Percentiles rank a stretch among this genome's conserved stretches.
Evolutionary conservation across 768 basidiomycete species (phyloP).

Genomic region (Pleurotus citrinopileatus): DNA sequence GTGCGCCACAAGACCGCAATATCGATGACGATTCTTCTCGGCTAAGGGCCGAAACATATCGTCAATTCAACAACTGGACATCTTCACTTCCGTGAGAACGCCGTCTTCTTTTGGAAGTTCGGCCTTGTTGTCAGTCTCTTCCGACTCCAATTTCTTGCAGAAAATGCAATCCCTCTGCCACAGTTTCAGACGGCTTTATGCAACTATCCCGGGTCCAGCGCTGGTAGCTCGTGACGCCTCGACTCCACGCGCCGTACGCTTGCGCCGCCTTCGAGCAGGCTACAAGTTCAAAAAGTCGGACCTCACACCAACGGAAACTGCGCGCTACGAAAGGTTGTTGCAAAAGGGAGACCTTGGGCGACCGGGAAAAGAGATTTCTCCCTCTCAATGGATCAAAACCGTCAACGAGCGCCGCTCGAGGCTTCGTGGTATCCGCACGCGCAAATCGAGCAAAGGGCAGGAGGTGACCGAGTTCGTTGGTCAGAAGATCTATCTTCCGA

Average conservation of each 20-base stretch:
- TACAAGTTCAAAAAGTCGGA: constrained; percentile 49
- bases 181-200: constrained; percentile 33
- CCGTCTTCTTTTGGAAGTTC: neutral
- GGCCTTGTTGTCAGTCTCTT: neutral
- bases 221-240: constrained; percentile 64
- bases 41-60: too few relatives aligned
- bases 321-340: constrained; percentile 56
- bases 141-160: neutral
- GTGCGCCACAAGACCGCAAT: too few relatives aligned
- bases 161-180: constrained; percentile 35
- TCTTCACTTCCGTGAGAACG: neutral
- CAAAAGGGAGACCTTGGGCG: constrained; percentile 47
- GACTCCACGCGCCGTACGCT: constrained; percentile 69
- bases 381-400: constrained; percentile 56
- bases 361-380: constrained; percentile 37
- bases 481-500: constrained; percentile 86
- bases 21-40: too few relatives aligned
- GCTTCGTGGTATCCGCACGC: constrained; percentile 59
- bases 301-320: constrained; percentile 64
- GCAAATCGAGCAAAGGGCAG: constrained; percentile 33
- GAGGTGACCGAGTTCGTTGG: constrained; percentile 61
- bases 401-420: constrained; percentile 60
- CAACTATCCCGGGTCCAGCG: constrained; percentile 38
- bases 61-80: neutral
- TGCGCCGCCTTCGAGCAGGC: constrained; percentile 49